phyloP scores from a whole-genome alignment of 116 monocot genomes.

The Phalaenopsis hybrid region DNA sequence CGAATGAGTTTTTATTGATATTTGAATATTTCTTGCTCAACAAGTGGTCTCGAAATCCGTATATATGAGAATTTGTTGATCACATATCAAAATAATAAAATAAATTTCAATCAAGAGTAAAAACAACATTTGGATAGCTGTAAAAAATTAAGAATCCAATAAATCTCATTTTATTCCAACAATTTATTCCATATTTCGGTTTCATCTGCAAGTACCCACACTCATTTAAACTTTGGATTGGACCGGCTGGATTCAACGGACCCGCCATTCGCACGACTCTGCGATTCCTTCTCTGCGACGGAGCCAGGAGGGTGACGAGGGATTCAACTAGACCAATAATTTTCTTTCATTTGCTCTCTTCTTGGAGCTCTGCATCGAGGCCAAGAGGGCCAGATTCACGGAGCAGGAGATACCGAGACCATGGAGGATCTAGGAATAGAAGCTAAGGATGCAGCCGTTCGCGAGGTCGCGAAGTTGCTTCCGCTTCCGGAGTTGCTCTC shows the following conservation, averaged over 20 bases:
- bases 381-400: not conserved
- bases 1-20: no score
- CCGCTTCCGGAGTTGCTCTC: slow-evolving; percentile 70
- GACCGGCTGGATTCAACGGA: not conserved
- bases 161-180: no score
- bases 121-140: no score
- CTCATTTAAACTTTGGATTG: not conserved
- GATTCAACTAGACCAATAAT: not conserved
- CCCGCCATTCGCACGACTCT: not conserved
- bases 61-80: no score
- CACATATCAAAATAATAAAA: no score
- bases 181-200: no score
- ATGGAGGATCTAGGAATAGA: slow-evolving; percentile 93
- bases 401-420: not conserved
- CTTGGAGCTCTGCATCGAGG: not conserved
- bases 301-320: no score
- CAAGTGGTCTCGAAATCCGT: no score
- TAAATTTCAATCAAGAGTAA: no score
- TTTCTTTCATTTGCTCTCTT: not conserved
- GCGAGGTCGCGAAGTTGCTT: slow-evolving; percentile 95
- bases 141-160: no score
- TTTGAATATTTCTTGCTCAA: no score
- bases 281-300: not conserved
- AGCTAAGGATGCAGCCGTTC: slow-evolving; percentile 89
- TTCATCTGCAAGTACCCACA: no score